Conservation (phyloP, 2,329 filamentous ascomycete genomes). For the Cladophialophora exuberans region DNA sequence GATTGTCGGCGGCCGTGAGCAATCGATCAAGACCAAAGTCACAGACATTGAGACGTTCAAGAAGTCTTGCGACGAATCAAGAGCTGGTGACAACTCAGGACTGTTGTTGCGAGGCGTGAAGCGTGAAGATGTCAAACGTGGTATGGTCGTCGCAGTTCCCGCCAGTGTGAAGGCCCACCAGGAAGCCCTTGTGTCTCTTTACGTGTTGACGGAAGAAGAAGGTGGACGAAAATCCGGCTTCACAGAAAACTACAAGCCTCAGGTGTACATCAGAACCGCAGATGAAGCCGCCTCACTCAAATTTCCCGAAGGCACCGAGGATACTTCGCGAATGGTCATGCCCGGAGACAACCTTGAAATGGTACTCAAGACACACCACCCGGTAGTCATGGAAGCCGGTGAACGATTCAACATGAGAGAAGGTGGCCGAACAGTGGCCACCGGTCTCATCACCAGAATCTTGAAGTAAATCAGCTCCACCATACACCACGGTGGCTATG, state of each 20-base stretch:
- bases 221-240: conserved; percentile 97
- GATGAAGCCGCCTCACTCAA: conserved; percentile 74
- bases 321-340: conserved; percentile 84
- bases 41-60: conserved; percentile 99
- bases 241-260: conserved; percentile 92
- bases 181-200: conserved; percentile 94
- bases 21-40: conserved; percentile 95
- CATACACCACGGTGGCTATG: neutral
- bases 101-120: conserved; percentile 93
- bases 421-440: conserved; percentile 87
- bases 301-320: conserved; percentile 83
- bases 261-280: conserved; percentile 94
- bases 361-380: conserved; percentile 81
- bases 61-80: conserved; percentile 97
- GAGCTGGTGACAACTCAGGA: conserved; percentile 97
- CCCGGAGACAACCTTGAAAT: conserved; percentile 99
- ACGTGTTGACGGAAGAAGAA: conserved; percentile 96
- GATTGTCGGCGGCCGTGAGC: conserved; percentile 81
- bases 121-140: conserved; percentile 90
- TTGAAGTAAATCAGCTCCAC: conserved; percentile 45
- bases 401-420: conserved; percentile 99
- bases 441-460: conserved; percentile 79
- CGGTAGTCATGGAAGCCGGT: conserved; percentile 84
- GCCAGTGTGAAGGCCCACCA: conserved; percentile 82
- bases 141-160: conserved; percentile 90